Base-by-base conservation (phyloP, 1,284 basidiomycete genomes). In the Thecaphora thlaspeos region DNA sequence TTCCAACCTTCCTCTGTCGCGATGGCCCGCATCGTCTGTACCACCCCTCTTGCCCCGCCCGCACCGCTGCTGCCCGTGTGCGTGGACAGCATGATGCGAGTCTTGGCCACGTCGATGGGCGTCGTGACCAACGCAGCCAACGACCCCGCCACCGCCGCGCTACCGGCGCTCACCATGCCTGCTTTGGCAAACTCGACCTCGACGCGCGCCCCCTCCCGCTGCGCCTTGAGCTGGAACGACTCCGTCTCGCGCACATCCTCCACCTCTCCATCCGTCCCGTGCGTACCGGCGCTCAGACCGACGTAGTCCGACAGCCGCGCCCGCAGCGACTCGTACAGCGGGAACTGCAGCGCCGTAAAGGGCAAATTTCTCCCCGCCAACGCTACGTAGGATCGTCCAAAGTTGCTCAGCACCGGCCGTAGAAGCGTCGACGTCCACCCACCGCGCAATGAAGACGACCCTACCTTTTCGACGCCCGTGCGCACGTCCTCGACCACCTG, bases 291-390 rank as follows among this genome's bases (percentile, higher is more conserved):
- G 46, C 51, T 56, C 42, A 70, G 49, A 1, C 64, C 64, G 8
- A 62, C 57, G 51, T 48, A 52, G 8, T 47, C 42, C 12, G 58
- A 58, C 4, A 74, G 36, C 11, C 17, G 26, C 15, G 51, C 50
- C 15, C 70, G 53, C 0, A 71, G 49, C 9, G 63, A 51, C 48
- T 74, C 71, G 47, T 74, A 74, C 11, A 72, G 46, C n/a, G 71
- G 71, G 23, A 74, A 74, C 34, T 74, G 71, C 19, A 74, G 39
- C 10, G 71, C 70, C 8, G 71, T 74, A 46, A 71, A 71, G n/a
- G 71, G 71, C 12, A 74, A 48, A 32, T 74, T 74, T 1, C 71
- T 51, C 4, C 71, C 70, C 0, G 70, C 70, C 4, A 74, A 53
- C 26, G 71, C 68, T 0, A 68, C 43, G 30, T 72, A 74, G 1